Base-by-base conservation (phyloP, 306 rosid species). In the Luffa acutangula region DNA sequence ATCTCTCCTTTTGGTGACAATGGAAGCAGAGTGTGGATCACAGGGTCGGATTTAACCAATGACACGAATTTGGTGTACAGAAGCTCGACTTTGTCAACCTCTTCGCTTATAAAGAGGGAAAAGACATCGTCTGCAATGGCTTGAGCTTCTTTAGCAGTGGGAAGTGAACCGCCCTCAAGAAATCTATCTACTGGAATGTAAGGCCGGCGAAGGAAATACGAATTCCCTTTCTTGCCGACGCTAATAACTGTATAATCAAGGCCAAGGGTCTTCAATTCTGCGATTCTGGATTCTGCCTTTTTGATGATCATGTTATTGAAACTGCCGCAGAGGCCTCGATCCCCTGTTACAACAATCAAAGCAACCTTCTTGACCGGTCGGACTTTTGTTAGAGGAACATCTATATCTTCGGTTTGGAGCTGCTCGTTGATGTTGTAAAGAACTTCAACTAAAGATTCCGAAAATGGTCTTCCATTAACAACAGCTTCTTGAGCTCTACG, bases 401-500 rank as follows among this genome's bases (percentile, higher is more conserved):
- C 96, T 0, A 90, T 14, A 42, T 93, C 98, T 1, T 93, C 98
- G 2, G 89, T 88, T 80, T 88, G 96, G 52, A 93, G 96, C 83
- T 93, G 97, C 85, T 93, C 97, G 45, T 93, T 93, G 91, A 93
- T 92, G 84, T 84, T 90, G 90, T 93, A 93, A 78, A 93, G 98
- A 36, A 93, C 96, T 74, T 92, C 98, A 12, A 93, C 97, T 0
- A 93, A 91, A 63, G 97, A 88, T 83, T 93, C 90, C 9, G 96
- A 93, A 72, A 93, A 93, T 14, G 98, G 98, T 76, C 98, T 87
- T 21, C 90, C 98, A 69, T 90, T 93, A 4, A 90, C 96, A 18
- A 93, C 96, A 59, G 98, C 97, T 85, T 93, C 98, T 84, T 93
- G 97, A 39, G 98, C 98, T 81, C 97, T 86, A 45, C 98, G 88